Evolutionary conservation across 2,329 filamentous ascomycete species (phyloP).

Genomic region (Ophiocordyceps camponoti-saundersi): DNA sequence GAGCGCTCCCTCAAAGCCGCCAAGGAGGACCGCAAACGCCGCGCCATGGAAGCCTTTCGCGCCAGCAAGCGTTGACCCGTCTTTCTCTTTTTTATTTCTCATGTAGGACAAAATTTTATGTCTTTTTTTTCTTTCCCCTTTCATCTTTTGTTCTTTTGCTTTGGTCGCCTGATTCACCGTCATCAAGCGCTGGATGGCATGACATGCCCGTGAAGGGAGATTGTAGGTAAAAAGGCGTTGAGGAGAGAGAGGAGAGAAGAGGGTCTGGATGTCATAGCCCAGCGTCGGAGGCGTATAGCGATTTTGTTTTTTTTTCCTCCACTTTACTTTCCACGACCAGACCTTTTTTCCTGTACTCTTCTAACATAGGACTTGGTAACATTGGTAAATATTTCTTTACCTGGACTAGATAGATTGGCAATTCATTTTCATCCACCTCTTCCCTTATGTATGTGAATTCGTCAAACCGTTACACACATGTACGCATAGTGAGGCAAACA

Average conservation of each 20-base stretch:
- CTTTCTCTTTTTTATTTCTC: neutral
- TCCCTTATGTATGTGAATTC: too few relatives aligned
- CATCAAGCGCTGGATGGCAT: too few relatives aligned
- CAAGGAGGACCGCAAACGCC: conserved; percentile 38
- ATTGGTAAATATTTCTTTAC: too few relatives aligned
- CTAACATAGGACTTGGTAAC: too few relatives aligned
- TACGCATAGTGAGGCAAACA: too few relatives aligned
- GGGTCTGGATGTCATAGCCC: neutral
- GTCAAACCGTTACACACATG: too few relatives aligned
- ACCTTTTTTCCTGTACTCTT: neutral
- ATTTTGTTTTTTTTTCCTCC: conserved; percentile 2
- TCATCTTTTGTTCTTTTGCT: neutral
- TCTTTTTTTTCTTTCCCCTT: neutral
- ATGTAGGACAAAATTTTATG: too few relatives aligned
- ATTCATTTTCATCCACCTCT: too few relatives aligned
- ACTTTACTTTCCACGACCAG: neutral
- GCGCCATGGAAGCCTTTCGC: conserved; percentile 19
- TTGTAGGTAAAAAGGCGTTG: neutral
- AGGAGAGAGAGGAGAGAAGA: neutral
- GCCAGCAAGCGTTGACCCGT: conserved; percentile 8
- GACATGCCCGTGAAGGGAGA: too few relatives aligned
- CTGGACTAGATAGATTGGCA: too few relatives aligned
- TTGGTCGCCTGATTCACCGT: neutral
- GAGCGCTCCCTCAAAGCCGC: conserved; percentile 44
- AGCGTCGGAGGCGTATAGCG: neutral